Percentiles rank a stretch among this genome's conserved stretches.
Conservation (phyloP, 371 early-diverging fungal species). For the Mortierella sp. region DNA sequence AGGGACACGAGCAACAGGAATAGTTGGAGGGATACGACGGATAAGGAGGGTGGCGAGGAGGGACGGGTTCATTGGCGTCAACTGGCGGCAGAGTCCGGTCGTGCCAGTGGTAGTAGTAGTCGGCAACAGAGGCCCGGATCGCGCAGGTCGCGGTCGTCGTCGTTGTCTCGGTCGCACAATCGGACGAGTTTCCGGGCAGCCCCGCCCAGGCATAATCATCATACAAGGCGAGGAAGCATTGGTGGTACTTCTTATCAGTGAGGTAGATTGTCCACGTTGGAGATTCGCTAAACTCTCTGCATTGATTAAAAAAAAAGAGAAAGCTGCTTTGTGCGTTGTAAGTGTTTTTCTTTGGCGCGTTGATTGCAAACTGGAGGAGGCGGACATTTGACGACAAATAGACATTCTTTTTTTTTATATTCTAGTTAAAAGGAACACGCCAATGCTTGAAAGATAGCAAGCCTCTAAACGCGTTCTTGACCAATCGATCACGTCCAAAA, state of each 20-base stretch:
- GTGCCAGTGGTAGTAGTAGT: not conserved
- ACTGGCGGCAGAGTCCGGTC: constrained; percentile 1
- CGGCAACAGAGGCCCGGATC: not conserved
- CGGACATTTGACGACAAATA: too few species aligned
- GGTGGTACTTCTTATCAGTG: not conserved
- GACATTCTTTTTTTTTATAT: too few species aligned
- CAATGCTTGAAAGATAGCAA: too few species aligned
- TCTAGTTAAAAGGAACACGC: too few species aligned
- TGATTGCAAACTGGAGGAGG: too few species aligned
- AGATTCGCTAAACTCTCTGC: not conserved
- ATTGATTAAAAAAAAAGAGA: too few species aligned
- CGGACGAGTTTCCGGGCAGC: constrained; percentile 3
- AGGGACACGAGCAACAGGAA: not conserved
- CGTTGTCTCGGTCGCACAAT: constrained; percentile 15
- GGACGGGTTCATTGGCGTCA: constrained; percentile 15
- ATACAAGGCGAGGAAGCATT: constrained; percentile 10
- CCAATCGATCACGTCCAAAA: too few species aligned
- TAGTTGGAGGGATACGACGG: constrained; percentile 24
- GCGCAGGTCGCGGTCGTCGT: constrained; percentile 34
- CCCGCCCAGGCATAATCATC: constrained; percentile 9
- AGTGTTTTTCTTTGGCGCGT: too few species aligned
- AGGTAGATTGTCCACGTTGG: not conserved
- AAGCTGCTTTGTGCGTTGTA: too few species aligned
- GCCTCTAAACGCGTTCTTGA: too few species aligned
- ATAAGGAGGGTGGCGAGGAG: not conserved